These are phyloP conservation scores for Eucalyptus erythrocorys DNA, from an alignment of 345 rosid species.

Conservation along the genomic window DNA sequence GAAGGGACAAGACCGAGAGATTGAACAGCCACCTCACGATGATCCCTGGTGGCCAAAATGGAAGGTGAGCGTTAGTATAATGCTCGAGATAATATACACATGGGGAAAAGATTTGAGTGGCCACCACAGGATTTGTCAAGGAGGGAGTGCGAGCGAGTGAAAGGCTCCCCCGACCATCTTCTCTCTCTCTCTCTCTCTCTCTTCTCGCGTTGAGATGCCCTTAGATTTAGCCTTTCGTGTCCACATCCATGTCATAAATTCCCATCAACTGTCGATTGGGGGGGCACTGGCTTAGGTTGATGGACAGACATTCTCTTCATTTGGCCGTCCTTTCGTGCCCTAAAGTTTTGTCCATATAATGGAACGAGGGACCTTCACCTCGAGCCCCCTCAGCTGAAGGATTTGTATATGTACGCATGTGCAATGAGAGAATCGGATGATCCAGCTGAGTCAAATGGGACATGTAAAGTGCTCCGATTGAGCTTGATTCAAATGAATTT, in stretches of 20 bases:
- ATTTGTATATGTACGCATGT: not conserved
- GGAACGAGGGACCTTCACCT: not conserved
- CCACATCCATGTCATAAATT: not conserved
- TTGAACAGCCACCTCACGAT: not conserved
- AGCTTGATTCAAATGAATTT: not conserved
- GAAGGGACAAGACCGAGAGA: not conserved
- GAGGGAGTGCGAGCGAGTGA: not conserved
- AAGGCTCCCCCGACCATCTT: not conserved
- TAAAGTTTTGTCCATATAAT: not conserved
- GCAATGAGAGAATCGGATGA: not conserved
- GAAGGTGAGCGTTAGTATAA: not conserved
- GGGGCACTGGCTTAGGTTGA: not conserved
- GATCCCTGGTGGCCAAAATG: not conserved
- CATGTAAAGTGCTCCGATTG: not conserved
- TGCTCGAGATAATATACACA: not conserved
- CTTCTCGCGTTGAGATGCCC: not conserved
- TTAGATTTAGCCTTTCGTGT: not conserved
- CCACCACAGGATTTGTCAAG: not conserved
- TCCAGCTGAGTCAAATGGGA: not conserved
- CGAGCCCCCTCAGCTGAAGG: not conserved
- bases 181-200: not conserved
- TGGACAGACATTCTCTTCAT: not conserved
- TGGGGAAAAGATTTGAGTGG: not conserved
- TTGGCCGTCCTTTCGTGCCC: not conserved
- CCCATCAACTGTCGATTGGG: not conserved